Evolutionary conservation across 2,329 filamentous ascomycete species (phyloP).

Genomic region (Penicillium sclerotiorum): DNA sequence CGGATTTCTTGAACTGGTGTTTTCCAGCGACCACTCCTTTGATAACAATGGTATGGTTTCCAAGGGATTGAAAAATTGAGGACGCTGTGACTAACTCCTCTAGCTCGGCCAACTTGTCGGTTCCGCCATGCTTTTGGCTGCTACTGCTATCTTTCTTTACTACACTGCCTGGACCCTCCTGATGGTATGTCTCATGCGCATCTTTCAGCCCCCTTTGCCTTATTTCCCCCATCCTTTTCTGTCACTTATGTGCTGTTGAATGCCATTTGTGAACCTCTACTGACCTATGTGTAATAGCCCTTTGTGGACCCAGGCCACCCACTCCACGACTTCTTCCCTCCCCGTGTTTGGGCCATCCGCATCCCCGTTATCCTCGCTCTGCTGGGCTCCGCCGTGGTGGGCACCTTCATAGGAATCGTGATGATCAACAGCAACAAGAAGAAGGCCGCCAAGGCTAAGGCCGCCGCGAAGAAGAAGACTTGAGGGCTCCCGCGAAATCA

Average conservation of each 20-base stretch:
- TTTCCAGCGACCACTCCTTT: constrained; percentile 14
- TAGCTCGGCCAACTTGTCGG: constrained; percentile 90
- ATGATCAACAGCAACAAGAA: constrained; percentile 99
- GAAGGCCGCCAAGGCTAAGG: constrained; percentile 92
- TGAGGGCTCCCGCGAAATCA: constrained; percentile 48
- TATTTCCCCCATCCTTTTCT: neutral
- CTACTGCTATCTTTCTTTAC: constrained; percentile 77
- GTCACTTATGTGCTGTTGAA: neutral
- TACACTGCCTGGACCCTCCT: constrained; percentile 97
- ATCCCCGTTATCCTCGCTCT: constrained; percentile 96
- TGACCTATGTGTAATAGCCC: constrained; percentile 61
- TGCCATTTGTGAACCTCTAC: neutral
- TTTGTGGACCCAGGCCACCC: constrained; percentile 96
- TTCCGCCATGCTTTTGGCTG: constrained; percentile 74
- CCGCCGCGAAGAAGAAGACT: constrained; percentile 82
- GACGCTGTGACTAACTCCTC: constrained; percentile 12
- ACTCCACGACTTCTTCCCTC: constrained; percentile 92
- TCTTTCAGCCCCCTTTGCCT: too few relatives aligned
- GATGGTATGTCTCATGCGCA: constrained; percentile 88
- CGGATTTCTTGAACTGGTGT: constrained; percentile 8
- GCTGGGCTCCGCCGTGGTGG: constrained; percentile 87
- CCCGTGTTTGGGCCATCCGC: constrained; percentile 97
- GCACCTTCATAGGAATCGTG: constrained; percentile 91
- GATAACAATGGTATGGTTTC: constrained; percentile 29
- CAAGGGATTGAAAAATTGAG: neutral